Conservation (phyloP, 2,329 filamentous ascomycete genomes). For the Colletotrichum camelliae region DNA sequence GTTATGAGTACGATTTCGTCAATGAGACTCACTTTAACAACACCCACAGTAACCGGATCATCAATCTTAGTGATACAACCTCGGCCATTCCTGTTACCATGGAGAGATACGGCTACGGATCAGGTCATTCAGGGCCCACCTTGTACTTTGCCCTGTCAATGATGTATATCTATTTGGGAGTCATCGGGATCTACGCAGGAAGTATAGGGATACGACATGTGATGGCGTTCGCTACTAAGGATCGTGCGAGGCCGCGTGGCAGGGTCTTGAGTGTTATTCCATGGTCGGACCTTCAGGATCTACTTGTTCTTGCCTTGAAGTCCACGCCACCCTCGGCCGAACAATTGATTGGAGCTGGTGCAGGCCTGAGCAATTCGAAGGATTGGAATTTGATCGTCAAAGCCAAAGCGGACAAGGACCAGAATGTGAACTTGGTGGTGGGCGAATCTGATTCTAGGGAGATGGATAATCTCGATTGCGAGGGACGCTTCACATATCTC, state of each 20-base stretch:
- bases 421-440: background rate
- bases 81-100: background rate
- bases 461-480: background rate
- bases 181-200: background rate
- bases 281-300: conserved; percentile 3
- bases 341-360: background rate
- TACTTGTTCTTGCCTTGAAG: background rate
- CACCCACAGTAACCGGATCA: too few relatives aligned
- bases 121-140: background rate
- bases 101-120: background rate
- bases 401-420: background rate
- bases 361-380: background rate
- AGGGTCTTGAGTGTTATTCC: background rate
- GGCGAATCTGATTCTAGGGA: background rate
- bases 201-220: background rate
- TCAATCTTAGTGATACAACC: background rate
- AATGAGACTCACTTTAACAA: background rate
- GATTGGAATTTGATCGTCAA: background rate
- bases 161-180: background rate
- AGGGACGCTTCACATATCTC: background rate
- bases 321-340: background rate
- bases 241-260: background rate
- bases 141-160: background rate
- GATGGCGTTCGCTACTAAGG: background rate
- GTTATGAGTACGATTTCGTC: background rate